Conservation (phyloP, 106 monocot species). For the Dactylorhiza incarnata region DNA sequence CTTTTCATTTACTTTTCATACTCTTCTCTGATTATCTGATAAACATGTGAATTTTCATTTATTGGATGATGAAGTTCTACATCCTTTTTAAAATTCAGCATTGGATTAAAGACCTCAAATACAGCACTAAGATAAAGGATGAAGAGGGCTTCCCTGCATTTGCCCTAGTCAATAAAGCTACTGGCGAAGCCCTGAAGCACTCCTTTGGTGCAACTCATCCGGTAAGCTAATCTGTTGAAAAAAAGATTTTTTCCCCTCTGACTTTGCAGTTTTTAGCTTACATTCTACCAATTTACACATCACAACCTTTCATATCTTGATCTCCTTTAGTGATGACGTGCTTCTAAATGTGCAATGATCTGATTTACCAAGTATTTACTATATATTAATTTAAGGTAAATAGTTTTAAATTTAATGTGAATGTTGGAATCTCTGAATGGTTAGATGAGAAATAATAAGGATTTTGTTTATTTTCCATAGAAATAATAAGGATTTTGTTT, state of each 20-base stretch:
- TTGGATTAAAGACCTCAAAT: conserved; percentile 80
- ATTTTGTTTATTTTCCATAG: too few relatives aligned
- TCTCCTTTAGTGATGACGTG: not conserved
- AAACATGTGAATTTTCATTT: not conserved
- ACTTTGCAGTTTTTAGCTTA: not conserved
- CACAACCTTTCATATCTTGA: not conserved
- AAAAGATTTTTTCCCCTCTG: not conserved
- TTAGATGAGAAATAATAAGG: too few relatives aligned
- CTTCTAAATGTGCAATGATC: not conserved
- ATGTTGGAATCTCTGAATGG: not conserved
- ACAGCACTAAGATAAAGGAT: conserved; percentile 58
- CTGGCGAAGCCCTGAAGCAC: conserved; percentile 69
- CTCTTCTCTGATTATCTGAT: not conserved
- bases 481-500: too few relatives aligned
- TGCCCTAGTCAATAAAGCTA: conserved; percentile 66
- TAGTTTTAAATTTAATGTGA: not conserved
- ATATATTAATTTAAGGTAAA: not conserved
- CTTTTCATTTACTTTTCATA: not conserved
- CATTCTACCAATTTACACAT: not conserved
- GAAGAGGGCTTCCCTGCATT: conserved; percentile 63
- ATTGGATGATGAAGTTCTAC: not conserved
- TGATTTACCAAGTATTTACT: not conserved
- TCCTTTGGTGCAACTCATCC: conserved; percentile 49
- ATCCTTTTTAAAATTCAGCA: conserved; percentile 32
- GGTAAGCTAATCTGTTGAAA: conserved; percentile 21